These are phyloP conservation scores for Cryptosporidium ubiquitum DNA, from an alignment of 169 alveolate species.

Conservation along the genomic window DNA sequence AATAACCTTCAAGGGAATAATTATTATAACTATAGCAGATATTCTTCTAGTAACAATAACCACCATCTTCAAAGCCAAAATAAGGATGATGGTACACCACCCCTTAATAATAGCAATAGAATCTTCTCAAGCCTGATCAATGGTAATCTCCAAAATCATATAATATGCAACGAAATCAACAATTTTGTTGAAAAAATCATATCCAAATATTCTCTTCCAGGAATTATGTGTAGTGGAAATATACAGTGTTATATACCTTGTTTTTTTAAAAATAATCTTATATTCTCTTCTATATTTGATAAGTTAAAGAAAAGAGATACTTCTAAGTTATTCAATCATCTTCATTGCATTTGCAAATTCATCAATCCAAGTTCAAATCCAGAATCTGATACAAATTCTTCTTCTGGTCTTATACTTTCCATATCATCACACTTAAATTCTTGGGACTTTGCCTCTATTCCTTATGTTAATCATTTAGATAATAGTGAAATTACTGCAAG, in stretches of 20 bases:
- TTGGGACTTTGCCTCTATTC: slow-evolving; percentile 52
- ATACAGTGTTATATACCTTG: slow-evolving; percentile 48
- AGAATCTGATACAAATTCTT: too few relatives aligned
- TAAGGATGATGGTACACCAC: not conserved
- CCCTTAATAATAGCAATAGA: too few relatives aligned
- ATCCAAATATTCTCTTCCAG: not conserved
- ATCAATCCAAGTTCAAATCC: not conserved
- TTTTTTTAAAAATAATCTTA: not conserved
- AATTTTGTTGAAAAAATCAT: not conserved
- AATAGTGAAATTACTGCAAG: slow-evolving; percentile 17
- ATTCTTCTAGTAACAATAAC: too few relatives aligned
- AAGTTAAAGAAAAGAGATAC: not conserved
- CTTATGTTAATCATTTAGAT: slow-evolving; percentile 60
- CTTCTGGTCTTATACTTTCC: slow-evolving; percentile 14
- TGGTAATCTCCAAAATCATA: not conserved
- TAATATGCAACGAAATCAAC: not conserved
- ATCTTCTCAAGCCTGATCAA: not conserved
- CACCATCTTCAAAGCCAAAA: not conserved
- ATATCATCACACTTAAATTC: slow-evolving; percentile 23
- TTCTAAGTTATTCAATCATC: not conserved
- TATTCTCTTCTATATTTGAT: not conserved
- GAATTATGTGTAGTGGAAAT: slow-evolving; percentile 14
- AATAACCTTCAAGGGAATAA: too few relatives aligned
- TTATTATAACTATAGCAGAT: not conserved
- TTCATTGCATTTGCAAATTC: slow-evolving; percentile 46